A percentile compares a stretch with the other conserved stretches of the same genome.
Conservation (phyloP, 768 basidiomycete genomes). For the Boletus vermiculosoides region DNA sequence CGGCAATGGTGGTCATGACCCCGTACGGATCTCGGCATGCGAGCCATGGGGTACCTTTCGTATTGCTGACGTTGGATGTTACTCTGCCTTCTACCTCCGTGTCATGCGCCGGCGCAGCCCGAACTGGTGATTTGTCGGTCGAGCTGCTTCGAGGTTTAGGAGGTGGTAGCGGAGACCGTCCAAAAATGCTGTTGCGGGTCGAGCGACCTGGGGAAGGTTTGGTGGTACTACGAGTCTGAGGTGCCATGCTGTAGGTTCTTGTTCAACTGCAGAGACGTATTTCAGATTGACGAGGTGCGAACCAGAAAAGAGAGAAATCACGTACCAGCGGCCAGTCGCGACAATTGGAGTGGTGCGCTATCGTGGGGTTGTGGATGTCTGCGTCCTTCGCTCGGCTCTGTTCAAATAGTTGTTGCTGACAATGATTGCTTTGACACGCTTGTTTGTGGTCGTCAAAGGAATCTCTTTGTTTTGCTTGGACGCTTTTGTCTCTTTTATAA, state of each 20-base stretch:
- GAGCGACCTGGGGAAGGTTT: conserved; percentile 17
- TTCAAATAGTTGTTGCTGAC: conserved; percentile 24
- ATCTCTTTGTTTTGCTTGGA: conserved; percentile 18
- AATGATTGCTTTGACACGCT: conserved; percentile 16
- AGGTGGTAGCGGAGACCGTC: conserved; percentile 10
- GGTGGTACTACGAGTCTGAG: conserved; percentile 22
- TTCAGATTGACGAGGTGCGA: background rate
- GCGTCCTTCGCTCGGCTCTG: background rate
- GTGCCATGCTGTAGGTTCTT: conserved; percentile 21
- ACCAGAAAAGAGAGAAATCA: background rate
- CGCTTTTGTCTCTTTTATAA: conserved; percentile 25
- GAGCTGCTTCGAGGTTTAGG: conserved; percentile 7
- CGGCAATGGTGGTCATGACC: conserved; percentile 9
- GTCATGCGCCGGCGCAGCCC: background rate
- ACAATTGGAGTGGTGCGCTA: background rate
- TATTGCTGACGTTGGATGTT: background rate
- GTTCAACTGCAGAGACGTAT: background rate
- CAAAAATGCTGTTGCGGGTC: conserved; percentile 26
- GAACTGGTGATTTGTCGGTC: background rate
- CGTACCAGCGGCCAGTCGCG: background rate
- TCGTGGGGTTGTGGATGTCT: background rate
- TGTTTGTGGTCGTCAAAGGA: conserved; percentile 5
- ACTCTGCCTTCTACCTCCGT: background rate
- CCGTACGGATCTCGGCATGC: conserved; percentile 19
- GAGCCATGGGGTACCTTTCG: conserved; percentile 12